Base-by-base conservation (phyloP, 768 basidiomycete genomes). In the Fomitopsis serialis region DNA sequence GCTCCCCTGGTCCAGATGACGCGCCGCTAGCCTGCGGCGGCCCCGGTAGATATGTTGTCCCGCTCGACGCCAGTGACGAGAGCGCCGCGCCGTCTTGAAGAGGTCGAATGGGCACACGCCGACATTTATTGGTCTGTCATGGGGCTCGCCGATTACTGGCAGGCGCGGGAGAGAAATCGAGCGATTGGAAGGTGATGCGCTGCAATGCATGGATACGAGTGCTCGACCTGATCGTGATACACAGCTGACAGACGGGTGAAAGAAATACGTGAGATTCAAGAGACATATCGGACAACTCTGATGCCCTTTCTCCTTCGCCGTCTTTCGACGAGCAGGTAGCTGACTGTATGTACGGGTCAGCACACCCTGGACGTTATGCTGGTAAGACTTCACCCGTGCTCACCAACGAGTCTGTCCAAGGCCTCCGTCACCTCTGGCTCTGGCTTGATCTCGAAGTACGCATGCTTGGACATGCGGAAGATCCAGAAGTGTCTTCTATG, bases 391-490 rank as follows among this genome's bases (percentile, higher is more conserved):
- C 48, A 35, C 7, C 5, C 2, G 29, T 9, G 66, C 72, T 52
- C 32, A 77, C 78, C 72, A 12, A 78, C 73, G 45, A 77, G 66
- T 49, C 68, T 66, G 48, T 77, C 78, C 44, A 77, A 58, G 40
- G 70, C 63, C 13, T 68, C 66, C 2, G 65, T 59, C 2, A 70
- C 68, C 52, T 77, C 72, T 5, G 76, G 63, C 32, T 54, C 50
- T 2, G 65, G 72, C 57, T 76, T 76, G 24, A 80, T 60, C 45
- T 78, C 75, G 29, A 80, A 67, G 61, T 60, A 70, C 17, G 78
- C 76, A 55, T 71, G 77, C 29, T 66, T 59, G 11, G 77, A 70
- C 78, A 79, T 79, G 19, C 76, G 76, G 66, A 75, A 78, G 42
- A 79, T 61, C 25, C 71, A 64, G 54, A 78, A 75, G 53, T 78